Base-by-base conservation (phyloP, 192 early-diverging fungal genomes). In the Coemansia brasiliensis region DNA sequence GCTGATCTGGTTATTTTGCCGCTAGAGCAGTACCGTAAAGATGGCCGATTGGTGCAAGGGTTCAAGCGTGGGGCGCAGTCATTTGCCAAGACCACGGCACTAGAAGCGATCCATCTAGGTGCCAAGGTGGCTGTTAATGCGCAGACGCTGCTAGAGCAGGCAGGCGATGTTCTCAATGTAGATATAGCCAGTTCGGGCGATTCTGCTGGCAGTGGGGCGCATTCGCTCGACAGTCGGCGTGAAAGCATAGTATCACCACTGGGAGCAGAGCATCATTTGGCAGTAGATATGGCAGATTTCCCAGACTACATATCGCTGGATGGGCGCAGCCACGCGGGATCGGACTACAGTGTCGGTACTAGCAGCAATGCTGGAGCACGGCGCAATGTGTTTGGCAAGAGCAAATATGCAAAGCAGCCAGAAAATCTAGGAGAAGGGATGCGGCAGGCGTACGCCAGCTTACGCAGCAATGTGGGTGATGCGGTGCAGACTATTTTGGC, bases 1-100 rank as follows among this genome's bases (percentile, higher is more conserved):
- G 93, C 91, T 1, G 94, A 99, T 73, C 67, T 99, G 17, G 85
- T 99, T 5, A 72, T 95, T 1, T 71, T 99, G 52, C 96, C 96
- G 1, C 83, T 96, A 59, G 89, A 95, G 66, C 94, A 97, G 69
- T 99, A 95, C 62, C 84, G 86, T 41, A 85, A 88, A 57, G 96
- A 99, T 60, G 96, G 96, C 20, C 80, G 90, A 10, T 82, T 96
- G 20, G 83, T 99, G 41, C 85, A 89, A 57, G 93, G 90, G 65
- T 67, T 98, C 13, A 91, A 94, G 69, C 86, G 84, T 27, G 94
- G 94, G 8, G 90, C 92, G 5, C 85, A 88, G 46, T 91, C 92
- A 3, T 96, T 99, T 83, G 89, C 91, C 1, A 83, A 85, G 39
- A 87, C 93, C 0, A 93, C 96, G 0, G 91, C 96, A 3, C 82